These are phyloP conservation scores for Cercis canadensis DNA, from an alignment of 306 rosid genomes.

Conservation along the genomic window DNA sequence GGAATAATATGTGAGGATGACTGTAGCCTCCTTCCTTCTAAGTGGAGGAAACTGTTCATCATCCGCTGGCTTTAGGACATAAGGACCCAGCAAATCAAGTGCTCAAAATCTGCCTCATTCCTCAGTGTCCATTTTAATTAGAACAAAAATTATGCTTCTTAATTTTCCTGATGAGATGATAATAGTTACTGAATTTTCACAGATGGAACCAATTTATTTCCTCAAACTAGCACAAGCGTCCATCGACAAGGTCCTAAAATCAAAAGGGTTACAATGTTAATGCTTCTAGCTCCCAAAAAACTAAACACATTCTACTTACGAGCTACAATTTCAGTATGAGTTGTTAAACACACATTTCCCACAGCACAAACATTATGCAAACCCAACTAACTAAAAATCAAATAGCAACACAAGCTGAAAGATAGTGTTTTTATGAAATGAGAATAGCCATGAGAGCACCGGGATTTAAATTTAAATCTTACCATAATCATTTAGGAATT, in stretches of 20 bases:
- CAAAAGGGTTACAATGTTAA: background rate
- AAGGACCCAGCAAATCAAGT: slow-evolving; percentile 59
- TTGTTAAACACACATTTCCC: background rate
- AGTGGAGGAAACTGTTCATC: slow-evolving; percentile 86
- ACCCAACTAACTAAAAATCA: no score
- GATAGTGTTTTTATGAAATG: no score
- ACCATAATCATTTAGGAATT: slow-evolving; percentile 75
- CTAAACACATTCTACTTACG: background rate
- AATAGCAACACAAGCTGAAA: no score
- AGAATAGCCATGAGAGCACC: no score
- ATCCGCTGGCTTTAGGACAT: slow-evolving; percentile 78
- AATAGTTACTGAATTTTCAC: no score
- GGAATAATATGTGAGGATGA: slow-evolving; percentile 29
- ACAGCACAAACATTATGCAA: no score
- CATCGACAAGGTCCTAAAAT: background rate
- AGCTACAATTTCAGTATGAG: background rate
- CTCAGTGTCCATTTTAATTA: slow-evolving; percentile 53
- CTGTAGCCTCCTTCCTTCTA: slow-evolving; percentile 73
- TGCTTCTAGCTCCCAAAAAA: background rate
- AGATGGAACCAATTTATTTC: no score
- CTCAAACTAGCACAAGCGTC: no score
- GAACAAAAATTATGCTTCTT: background rate
- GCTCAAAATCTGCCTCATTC: slow-evolving; percentile 60
- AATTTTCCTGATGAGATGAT: background rate
- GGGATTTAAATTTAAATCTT: no score